Base-by-base conservation (phyloP, 2,329 filamentous ascomycete genomes). In the Cladorrhinum sp. region DNA sequence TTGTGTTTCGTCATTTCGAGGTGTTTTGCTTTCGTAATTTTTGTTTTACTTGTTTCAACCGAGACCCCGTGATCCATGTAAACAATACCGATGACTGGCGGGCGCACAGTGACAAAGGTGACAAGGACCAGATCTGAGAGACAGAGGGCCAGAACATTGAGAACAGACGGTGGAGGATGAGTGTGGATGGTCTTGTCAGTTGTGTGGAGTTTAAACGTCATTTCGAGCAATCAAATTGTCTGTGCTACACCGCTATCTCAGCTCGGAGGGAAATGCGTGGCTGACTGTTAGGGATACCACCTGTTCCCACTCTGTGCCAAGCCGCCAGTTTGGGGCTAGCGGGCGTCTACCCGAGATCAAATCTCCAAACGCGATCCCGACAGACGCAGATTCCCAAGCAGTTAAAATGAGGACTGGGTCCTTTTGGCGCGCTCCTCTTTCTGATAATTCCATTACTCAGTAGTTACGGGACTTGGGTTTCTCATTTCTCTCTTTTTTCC, bases 261-360 rank as follows among this genome's bases (percentile, higher is more conserved):
- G 24, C 25, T 54, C n/a, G 29, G 20, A 23, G 22, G n/a, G 23
- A 20, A 38, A 27, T 54, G 51, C 20, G 27, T 23, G 29, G 29
- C 13, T 38, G 51, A 24, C 18, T 54, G 41, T 45, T 45, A 45
- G 41, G 41, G 41, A 45, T 45, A 18, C 49, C 22, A 50, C 22
- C 49, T n/a, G 16, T 6, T 50, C 23, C 16, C 20, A 16, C 49
- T 20, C 13, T 16, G 12, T 13, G 58, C 62, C 58, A 64, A 60
- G 55, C 53, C 32, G 55, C 62, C 64, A 50, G 52, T 59, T 53
- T 51, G 57, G 57, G 12, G 36, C 36, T 63, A 63, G 63, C 32
- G n/a, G 48, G 55, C 62, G 25, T 25, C 52, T 62, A 50, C 57
- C 63, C 63, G 61, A 63, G 63, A 65, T 65, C 61, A 57, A 60